Percentiles rank a stretch among this genome's conserved stretches.
Evolutionary conservation across 2,329 filamentous ascomycete species (phyloP).

Genomic region (Ceratocystis huliohia): DNA sequence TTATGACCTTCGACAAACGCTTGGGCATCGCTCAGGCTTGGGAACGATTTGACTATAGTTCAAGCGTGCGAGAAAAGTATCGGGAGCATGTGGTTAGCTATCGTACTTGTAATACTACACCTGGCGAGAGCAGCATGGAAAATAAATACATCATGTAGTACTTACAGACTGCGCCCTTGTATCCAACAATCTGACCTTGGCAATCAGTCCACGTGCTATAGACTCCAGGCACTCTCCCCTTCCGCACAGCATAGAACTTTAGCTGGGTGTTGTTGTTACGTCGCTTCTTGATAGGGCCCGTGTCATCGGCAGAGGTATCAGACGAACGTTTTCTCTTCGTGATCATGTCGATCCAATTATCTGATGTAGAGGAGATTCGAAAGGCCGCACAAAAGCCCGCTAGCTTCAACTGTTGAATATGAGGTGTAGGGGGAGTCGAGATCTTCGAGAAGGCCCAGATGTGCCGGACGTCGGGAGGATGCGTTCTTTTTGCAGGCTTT

Average conservation of each 20-base stretch:
- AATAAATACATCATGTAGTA: conserved; percentile 23
- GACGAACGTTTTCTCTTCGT: conserved; percentile 4
- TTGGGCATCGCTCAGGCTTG: conserved; percentile 59
- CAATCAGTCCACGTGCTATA: conserved; percentile 51
- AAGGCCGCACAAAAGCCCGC: neutral
- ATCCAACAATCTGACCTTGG: conserved; percentile 46
- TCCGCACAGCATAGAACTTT: conserved; percentile 53
- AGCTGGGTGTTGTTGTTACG: conserved; percentile 36
- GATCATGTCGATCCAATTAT: neutral
- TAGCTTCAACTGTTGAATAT: neutral
- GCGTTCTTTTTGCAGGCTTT: neutral
- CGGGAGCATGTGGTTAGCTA: conserved; percentile 24
- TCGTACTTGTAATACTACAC: conserved; percentile 29
- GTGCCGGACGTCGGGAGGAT: neutral
- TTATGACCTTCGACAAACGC: conserved; percentile 55
- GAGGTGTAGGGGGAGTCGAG: neutral
- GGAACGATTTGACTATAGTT: conserved; percentile 64
- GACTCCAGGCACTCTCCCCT: conserved; percentile 46
- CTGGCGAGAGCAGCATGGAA: conserved; percentile 23
- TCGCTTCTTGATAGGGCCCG: conserved; percentile 31
- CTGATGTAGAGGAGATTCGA: neutral
- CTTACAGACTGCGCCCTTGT: conserved; percentile 55
- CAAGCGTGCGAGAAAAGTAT: neutral
- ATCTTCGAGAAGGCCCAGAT: neutral
- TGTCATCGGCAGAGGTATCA: neutral